phyloP scores from a whole-genome alignment of 345 rosid genomes.

The Odontarrhena argentea region DNA sequence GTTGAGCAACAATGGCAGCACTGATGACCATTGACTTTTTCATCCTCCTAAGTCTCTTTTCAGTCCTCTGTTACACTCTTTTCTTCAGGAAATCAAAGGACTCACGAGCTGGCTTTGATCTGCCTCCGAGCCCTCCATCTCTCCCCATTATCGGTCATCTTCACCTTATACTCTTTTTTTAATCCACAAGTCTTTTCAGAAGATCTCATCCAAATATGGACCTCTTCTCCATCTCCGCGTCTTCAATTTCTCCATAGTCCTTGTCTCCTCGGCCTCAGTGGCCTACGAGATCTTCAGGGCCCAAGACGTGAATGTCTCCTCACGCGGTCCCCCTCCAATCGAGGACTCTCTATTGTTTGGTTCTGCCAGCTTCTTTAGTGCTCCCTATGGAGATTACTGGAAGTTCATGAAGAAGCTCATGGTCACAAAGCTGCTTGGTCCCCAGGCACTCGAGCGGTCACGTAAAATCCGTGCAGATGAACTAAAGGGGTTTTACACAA shows the following conservation, averaged over 20 bases:
- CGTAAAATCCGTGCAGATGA: conserved; percentile 4
- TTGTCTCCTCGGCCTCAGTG: not conserved
- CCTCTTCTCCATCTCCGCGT: conserved; percentile 15
- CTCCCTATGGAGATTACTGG: conserved; percentile 27
- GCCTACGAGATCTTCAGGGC: conserved; percentile 3
- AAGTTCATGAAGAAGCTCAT: conserved; percentile 24
- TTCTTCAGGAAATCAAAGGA: not conserved
- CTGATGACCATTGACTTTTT: no score
- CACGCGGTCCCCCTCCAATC: not conserved
- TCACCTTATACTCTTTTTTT: conserved; percentile 20
- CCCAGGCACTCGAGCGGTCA: not conserved
- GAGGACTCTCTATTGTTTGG: conserved; percentile 16
- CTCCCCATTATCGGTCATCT: conserved; percentile 2
- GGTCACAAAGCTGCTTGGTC: not conserved
- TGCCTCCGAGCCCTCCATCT: conserved; percentile 26
- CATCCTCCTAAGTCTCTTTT: not conserved
- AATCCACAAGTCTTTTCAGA: conserved; percentile 19
- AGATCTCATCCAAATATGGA: conserved; percentile 14
- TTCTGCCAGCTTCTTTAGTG: not conserved
- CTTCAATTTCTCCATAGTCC: not conserved
- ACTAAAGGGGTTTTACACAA: not conserved
- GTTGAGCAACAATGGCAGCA: conserved; percentile 5
- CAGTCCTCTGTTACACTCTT: not conserved
- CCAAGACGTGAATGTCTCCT: conserved; percentile 11
- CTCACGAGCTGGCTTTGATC: not conserved